Evolutionary conservation across 179 eudicot genomes (phyloP), one percentile per base, ranked within the genome.

Genomic region (Amaranthus tricolor): DNA sequence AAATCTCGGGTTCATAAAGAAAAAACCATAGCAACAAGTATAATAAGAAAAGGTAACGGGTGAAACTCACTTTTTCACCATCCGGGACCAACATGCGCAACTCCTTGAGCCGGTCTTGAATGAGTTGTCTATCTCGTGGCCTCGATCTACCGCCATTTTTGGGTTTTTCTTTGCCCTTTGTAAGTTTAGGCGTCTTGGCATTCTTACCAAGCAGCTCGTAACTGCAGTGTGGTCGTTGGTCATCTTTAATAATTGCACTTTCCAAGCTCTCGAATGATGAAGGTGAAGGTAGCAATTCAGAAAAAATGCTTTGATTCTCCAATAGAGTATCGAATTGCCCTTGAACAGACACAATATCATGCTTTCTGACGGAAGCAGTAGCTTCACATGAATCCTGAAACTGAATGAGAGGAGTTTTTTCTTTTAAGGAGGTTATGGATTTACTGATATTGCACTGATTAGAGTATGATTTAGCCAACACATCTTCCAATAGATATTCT

Each of bases 71-170:
- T 78, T 87, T 87, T 76, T 77, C 82, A 66, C 88, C 83, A 77
- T 80, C 75, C 45, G 97, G 97, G 68, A 92, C 89, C 68, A 92
- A 85, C 16, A 84, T 85, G 24, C 97, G 84, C 72, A 92, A 77
- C 76, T 87, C 92, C 69, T 86, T 89, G 60, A 92, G 82, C 59
- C 96, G 79, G 21, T 92, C 96, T 71, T 90, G 97, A 66, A 92
- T 85, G 59, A 92, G 82, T 73, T 92, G 97, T 73, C 97, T 86
- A 56, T 92, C 97, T 45, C 91, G 82, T 67, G 97, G 97, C 78
- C 89, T 86, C 17, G 86, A 82, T 83, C 76, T 90, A 60, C 58
- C 76, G 31, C 59, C 77, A 76, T 70, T 81, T 47, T 83, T 83
- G 51, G 76, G 31, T 66, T 71, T 73, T 20, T 55, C 80, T 83